A percentile compares a stretch with the other conserved stretches of the same genome.
These are phyloP conservation scores for Ganoderma sp. DNA, from an alignment of 1,284 basidiomycete species.

Conservation along the genomic window DNA sequence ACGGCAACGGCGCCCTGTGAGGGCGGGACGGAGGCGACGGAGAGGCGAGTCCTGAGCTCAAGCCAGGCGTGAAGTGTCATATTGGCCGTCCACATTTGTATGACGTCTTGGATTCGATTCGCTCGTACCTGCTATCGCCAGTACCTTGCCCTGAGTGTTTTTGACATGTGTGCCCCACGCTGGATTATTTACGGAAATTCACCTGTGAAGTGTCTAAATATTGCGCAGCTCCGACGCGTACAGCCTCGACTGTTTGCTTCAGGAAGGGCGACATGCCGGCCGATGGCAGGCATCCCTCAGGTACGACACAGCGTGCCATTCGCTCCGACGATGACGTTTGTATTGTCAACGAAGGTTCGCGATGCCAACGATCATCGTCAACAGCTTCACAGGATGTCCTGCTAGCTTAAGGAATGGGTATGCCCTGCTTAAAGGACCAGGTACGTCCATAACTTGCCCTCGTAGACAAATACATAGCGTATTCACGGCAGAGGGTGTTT, in stretches of 20 bases:
- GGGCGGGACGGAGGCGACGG: constrained; percentile 8
- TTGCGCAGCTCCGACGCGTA: constrained; percentile 8
- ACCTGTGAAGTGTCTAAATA: constrained; percentile 6
- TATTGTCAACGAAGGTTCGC: background rate
- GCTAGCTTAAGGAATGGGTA: background rate
- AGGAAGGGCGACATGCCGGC: constrained; percentile 24
- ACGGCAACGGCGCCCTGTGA: background rate
- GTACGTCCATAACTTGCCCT: background rate
- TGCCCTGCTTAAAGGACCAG: background rate
- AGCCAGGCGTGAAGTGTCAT: background rate
- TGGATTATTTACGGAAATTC: background rate
- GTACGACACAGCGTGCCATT: constrained; percentile 11
- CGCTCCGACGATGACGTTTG: background rate
- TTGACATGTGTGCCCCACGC: background rate
- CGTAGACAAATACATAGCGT: background rate
- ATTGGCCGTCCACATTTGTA: background rate
- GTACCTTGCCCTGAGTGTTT: constrained; percentile 16
- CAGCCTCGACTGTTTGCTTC: constrained; percentile 10
- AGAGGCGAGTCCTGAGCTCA: constrained; percentile 10
- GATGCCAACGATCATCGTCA: background rate
- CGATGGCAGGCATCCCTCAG: constrained; percentile 16
- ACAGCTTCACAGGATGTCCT: background rate
- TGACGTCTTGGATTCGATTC: background rate
- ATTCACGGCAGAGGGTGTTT: background rate
- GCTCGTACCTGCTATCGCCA: background rate